Conservation (phyloP, 2,329 filamentous ascomycete genomes). For the Ciborinia camelliae region DNA sequence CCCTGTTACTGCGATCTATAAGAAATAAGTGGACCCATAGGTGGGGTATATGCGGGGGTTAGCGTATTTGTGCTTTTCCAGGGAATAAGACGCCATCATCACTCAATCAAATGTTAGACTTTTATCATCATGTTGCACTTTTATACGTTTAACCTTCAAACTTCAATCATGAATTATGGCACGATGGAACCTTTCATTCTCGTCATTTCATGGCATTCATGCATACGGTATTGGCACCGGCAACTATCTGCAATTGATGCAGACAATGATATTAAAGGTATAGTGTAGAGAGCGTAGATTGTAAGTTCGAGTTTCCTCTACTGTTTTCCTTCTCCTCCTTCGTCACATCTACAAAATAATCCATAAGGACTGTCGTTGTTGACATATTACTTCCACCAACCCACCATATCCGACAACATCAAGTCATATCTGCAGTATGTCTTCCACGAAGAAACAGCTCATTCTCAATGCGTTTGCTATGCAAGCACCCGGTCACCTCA, state of each 20-base stretch:
- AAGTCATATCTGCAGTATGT: slow-evolving; percentile 21
- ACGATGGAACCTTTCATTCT: neutral
- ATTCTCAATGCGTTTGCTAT: slow-evolving; percentile 51
- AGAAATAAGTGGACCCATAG: neutral
- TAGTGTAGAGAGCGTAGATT: neutral
- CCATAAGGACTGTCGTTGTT: neutral
- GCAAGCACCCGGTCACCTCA: slow-evolving; percentile 50
- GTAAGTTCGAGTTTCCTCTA: neutral
- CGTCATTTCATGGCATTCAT: slow-evolving; percentile 6
- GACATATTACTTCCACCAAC: neutral
- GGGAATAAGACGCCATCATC: slow-evolving; percentile 26
- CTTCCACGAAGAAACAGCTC: slow-evolving; percentile 41
- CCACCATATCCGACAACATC: neutral
- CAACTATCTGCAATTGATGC: neutral
- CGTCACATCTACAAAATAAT: neutral
- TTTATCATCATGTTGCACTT: neutral
- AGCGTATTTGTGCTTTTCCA: slow-evolving; percentile 8
- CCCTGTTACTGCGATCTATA: too few species aligned
- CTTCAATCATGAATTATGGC: slow-evolving; percentile 3
- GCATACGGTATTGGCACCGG: neutral
- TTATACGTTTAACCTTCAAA: neutral
- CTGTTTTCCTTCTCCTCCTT: neutral
- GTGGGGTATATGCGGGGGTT: slow-evolving; percentile 7
- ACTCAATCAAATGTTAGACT: slow-evolving; percentile 23
- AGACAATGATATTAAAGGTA: neutral